phyloP scores from a whole-genome alignment of 305 asterid genomes.

The Solanum chacoense region DNA sequence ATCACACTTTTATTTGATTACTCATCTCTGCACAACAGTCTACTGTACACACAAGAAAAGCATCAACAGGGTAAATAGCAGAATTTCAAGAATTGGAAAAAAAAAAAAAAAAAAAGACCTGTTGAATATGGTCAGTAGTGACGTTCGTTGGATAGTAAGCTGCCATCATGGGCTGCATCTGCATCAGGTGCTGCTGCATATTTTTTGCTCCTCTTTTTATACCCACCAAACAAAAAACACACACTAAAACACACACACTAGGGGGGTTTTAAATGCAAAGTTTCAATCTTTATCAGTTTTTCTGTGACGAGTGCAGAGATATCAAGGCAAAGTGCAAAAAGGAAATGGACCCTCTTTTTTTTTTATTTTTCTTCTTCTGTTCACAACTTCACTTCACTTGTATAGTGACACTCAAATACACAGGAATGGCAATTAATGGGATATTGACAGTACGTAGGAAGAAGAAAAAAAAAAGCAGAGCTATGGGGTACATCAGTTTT shows the following conservation, averaged over 20 bases:
- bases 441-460: neutral
- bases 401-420: conserved; percentile 6
- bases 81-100: neutral
- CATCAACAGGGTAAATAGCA: neutral
- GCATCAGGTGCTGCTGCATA: conserved; percentile 48
- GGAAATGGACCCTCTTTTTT: conserved; percentile 10
- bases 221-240: conserved; percentile 7
- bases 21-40: neutral
- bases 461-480: neutral
- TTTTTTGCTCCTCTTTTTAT: conserved; percentile 3
- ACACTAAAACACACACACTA: neutral
- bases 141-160: conserved; percentile 40
- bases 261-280: neutral
- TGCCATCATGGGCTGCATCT: conserved; percentile 50
- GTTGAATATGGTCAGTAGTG: conserved; percentile 39
- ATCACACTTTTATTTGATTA: neutral
- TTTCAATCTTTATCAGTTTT: conserved; percentile 5
- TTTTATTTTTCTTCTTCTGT: neutral
- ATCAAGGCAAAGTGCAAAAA: neutral
- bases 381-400: conserved; percentile 16
- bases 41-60: neutral
- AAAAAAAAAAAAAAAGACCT: conserved; percentile 12
- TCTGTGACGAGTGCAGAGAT: conserved; percentile 3
- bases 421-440: conserved; percentile 15
- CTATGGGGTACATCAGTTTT: neutral